Evolutionary conservation across 148 eudicot genomes (phyloP), one percentile per base, ranked within the genome.

Genomic region (Arbutus unedo): DNA sequence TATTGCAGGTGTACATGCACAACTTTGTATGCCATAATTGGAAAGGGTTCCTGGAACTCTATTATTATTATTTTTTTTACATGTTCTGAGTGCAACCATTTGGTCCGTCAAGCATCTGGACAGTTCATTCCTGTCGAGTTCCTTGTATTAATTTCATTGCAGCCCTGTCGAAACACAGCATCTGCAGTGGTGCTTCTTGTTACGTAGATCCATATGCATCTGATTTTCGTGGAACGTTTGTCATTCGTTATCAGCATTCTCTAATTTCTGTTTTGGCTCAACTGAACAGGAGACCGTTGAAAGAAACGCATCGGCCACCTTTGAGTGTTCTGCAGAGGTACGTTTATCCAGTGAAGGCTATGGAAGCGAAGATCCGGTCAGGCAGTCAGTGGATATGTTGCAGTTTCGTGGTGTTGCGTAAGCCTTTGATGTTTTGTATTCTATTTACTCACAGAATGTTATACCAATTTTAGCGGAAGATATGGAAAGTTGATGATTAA

Each of bases 201-300:
- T 41, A 21, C 41, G 2, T 8, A 60, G 43, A 55, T 66, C 54
- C 7, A 51, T 51, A 55, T 44, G 44, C 49, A 31, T 57, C 78
- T 48, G 70, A 18, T 64, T 48, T 82, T 74, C 13, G 3, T 14
- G 62, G 19, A 4, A 3, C 45, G 48, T 56, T 23, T 43, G 74
- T 23, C 31, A 47, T 59, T 62, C 62, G 8, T 76, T 66, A 43
- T 15, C 19, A 48, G 41, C 49, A n/a, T 64, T 64, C 66, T 83
- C 41, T 67, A 62, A 77, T 21, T 83, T 73, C 21, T 31, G 31
- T 67, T 56, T 44, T 68, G 8, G 15, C 15, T 79, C 19, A 23
- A 45, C 74, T 41, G 62, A 54, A 80, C 82, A 83, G 85, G 85
- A 75, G 31, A 55, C 54, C 82, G 66, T 38, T 72, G 85, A 73